These are phyloP conservation scores for Pythium vanterpoolii DNA, from an alignment of 352 stramenopile species.

Conservation along the genomic window DNA sequence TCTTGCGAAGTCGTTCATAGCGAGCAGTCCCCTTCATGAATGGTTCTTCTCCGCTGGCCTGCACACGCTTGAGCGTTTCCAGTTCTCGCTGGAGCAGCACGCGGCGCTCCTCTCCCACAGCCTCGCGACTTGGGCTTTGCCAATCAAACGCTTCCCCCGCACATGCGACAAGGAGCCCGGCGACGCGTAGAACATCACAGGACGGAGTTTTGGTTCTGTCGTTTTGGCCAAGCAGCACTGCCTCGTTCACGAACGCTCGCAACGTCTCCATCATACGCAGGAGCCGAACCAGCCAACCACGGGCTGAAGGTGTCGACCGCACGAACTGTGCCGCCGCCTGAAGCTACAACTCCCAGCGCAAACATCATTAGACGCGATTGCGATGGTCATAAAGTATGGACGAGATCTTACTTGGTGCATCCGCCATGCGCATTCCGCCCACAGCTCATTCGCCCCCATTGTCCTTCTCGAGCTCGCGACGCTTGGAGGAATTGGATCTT, in stretches of 20 bases:
- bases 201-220: no score
- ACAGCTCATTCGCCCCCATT: not conserved
- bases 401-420: conserved; percentile 16
- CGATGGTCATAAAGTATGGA: no score
- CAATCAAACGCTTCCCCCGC: not conserved
- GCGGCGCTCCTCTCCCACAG: not conserved
- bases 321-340: not conserved
- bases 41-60: not conserved
- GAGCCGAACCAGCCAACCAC: not conserved
- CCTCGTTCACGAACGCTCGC: not conserved
- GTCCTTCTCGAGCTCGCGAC: not conserved
- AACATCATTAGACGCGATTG: no score
- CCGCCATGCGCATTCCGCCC: conserved; percentile 7
- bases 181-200: not conserved
- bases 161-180: not conserved
- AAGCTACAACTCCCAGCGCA: no score
- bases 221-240: not conserved
- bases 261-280: conserved; percentile 6
- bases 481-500: not conserved
- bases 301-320: not conserved
- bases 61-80: not conserved
- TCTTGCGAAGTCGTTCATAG: not conserved
- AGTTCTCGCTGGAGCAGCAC: not conserved
- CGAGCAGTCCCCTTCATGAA: not conserved
- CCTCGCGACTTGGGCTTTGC: not conserved